These are phyloP conservation scores for Lactarius sanguifluus DNA, from an alignment of 768 basidiomycete species.

Conservation along the genomic window DNA sequence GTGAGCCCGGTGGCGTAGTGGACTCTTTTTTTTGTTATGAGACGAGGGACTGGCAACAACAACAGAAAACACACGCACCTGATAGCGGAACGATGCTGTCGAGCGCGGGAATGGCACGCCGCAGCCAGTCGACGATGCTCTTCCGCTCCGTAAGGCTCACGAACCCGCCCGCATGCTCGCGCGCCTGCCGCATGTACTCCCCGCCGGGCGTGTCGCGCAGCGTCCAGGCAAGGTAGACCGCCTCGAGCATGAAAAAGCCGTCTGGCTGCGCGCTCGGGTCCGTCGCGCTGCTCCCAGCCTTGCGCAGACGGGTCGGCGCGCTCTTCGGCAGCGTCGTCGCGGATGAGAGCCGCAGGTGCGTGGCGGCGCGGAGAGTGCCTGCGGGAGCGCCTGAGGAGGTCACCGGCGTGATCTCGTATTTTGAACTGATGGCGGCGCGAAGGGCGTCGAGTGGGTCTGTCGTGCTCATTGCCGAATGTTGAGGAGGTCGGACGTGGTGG, in stretches of 20 bases:
- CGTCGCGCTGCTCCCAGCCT: slow-evolving; percentile 49
- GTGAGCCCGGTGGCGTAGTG: slow-evolving; percentile 62
- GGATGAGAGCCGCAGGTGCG: slow-evolving; percentile 61
- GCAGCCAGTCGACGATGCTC: slow-evolving; percentile 82
- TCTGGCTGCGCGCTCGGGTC: slow-evolving; percentile 40
- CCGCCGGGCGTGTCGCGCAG: slow-evolving; percentile 69
- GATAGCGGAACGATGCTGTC: slow-evolving; percentile 50
- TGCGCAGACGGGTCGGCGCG: slow-evolving; percentile 74
- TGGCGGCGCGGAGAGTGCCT: slow-evolving; percentile 53
- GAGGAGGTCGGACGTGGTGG: background rate
- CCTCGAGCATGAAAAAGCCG: slow-evolving; percentile 79
- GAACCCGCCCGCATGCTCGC: slow-evolving; percentile 69
- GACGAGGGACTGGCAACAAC: background rate
- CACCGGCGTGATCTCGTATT: slow-evolving; percentile 19
- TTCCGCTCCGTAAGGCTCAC: slow-evolving; percentile 89
- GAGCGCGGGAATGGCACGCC: slow-evolving; percentile 52
- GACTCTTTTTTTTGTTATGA: slow-evolving; percentile 37
- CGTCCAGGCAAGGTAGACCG: slow-evolving; percentile 83
- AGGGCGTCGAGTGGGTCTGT: slow-evolving; percentile 27
- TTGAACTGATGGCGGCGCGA: slow-evolving; percentile 24
- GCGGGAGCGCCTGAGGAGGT: slow-evolving; percentile 38
- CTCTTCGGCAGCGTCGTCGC: slow-evolving; percentile 63
- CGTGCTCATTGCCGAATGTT: slow-evolving; percentile 10
- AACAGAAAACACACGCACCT: slow-evolving; percentile 38
- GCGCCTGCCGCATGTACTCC: slow-evolving; percentile 86